phyloP scores from a whole-genome alignment of 208 protist species.

The Acanthamoeba healyi region DNA sequence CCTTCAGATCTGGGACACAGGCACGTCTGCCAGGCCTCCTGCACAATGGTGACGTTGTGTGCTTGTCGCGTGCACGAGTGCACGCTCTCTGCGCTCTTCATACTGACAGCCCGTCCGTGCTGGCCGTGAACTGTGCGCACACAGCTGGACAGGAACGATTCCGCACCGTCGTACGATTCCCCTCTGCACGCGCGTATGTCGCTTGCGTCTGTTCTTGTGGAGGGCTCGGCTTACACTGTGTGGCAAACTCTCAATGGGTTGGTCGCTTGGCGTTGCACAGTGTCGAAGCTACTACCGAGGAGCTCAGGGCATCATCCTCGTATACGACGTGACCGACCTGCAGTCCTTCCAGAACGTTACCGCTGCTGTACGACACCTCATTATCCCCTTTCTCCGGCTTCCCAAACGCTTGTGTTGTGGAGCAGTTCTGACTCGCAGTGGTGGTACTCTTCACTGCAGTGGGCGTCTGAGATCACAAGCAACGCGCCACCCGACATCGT shows the following conservation, averaged over 20 bases:
- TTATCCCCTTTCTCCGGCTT: too few relatives aligned
- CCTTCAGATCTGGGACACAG: constrained; percentile 65
- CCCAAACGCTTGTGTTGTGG: not conserved
- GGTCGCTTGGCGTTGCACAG: not conserved
- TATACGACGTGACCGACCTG: constrained; percentile 40
- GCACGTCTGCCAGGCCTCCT: too few relatives aligned
- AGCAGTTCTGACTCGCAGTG: not conserved
- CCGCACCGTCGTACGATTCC: constrained; percentile 5
- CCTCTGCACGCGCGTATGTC: not conserved
- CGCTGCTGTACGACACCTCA: not conserved
- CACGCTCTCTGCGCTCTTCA: too few relatives aligned
- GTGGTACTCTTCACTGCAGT: not conserved
- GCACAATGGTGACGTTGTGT: too few relatives aligned
- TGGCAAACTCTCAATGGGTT: too few relatives aligned
- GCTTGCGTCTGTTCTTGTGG: not conserved
- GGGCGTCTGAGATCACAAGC: constrained; percentile 46
- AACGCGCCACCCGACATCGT: constrained; percentile 30
- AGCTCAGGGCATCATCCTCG: constrained; percentile 29
- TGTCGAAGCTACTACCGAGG: constrained; percentile 58
- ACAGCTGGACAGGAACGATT: constrained; percentile 66
- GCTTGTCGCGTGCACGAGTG: not conserved
- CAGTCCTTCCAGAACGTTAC: constrained; percentile 52
- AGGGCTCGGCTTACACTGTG: not conserved
- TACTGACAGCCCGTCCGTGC: too few relatives aligned
- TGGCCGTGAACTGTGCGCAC: too few relatives aligned